A percentile compares a stretch with the other conserved stretches of the same genome.
Evolutionary conservation across 352 stramenopile species (phyloP).

Genomic region (Globisporangium nodosum): DNA sequence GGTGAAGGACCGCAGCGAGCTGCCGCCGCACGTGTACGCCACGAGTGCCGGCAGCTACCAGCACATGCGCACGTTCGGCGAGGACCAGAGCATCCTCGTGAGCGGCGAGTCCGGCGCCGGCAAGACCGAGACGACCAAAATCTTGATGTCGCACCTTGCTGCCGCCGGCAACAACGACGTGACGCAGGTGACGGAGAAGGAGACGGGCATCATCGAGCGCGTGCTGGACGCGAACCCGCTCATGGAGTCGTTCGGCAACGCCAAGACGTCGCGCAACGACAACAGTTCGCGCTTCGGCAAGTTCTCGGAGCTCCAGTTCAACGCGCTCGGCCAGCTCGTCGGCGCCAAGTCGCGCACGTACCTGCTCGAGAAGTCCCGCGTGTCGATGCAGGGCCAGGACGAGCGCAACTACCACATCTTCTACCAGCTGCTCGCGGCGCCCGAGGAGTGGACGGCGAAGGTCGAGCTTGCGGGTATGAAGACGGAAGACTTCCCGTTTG

Average conservation of each 20-base stretch:
- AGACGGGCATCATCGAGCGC: constrained; percentile 75
- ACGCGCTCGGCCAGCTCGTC: constrained; percentile 69
- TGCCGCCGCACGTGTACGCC: constrained; percentile 81
- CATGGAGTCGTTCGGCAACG: constrained; percentile 80
- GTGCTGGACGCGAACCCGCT: constrained; percentile 83
- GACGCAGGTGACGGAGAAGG: constrained; percentile 14
- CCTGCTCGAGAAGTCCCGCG: constrained; percentile 85
- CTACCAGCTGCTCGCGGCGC: constrained; percentile 90
- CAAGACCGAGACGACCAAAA: constrained; percentile 94
- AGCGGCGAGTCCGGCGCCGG: constrained; percentile 86
- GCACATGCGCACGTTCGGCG: constrained; percentile 78
- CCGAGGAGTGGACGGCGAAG: constrained; percentile 39
- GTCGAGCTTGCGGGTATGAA: constrained; percentile 69
- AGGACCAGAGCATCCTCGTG: constrained; percentile 85
- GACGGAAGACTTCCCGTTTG: constrained; percentile 80
- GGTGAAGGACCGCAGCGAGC: constrained; percentile 53
- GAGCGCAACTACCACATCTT: constrained; percentile 91
- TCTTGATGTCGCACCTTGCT: constrained; percentile 93
- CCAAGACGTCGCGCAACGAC: constrained; percentile 47
- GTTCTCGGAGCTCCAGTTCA: constrained; percentile 56
- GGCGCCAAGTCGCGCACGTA: constrained; percentile 81
- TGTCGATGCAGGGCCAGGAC: constrained; percentile 77
- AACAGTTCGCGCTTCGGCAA: constrained; percentile 49
- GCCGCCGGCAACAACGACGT: constrained; percentile 37
- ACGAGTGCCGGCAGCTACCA: constrained; percentile 71